These are phyloP conservation scores for Stereocaulon alpinum DNA, from an alignment of 495 filamentous ascomycete species.

Conservation along the genomic window DNA sequence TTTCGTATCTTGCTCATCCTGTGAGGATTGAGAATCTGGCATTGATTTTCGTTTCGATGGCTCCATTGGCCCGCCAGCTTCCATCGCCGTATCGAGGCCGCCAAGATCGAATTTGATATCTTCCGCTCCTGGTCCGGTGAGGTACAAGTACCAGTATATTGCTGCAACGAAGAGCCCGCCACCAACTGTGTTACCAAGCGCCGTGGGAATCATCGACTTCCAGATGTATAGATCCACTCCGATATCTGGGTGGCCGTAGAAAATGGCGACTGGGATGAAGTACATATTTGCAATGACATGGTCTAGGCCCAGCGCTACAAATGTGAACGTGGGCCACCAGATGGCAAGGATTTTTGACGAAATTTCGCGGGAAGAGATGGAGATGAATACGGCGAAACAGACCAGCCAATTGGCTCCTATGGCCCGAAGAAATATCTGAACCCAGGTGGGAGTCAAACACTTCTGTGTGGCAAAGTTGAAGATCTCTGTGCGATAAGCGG, in stretches of 20 bases:
- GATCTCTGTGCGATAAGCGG: constrained; percentile 39
- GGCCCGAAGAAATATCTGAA: constrained; percentile 49
- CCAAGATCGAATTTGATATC: constrained; percentile 13
- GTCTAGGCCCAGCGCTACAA: constrained; percentile 48
- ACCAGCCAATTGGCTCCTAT: constrained; percentile 59
- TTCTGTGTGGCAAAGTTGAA: constrained; percentile 45
- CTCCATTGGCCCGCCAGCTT: constrained; percentile 16
- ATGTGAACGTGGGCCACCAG: constrained; percentile 53
- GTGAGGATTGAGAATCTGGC: not conserved
- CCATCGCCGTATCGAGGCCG: constrained; percentile 17
- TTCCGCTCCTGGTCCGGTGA: constrained; percentile 12
- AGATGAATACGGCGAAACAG: constrained; percentile 48
- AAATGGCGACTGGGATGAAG: constrained; percentile 50
- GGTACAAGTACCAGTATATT: constrained; percentile 18
- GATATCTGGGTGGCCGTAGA: constrained; percentile 38
- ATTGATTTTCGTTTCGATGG: not conserved
- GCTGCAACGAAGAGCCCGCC: constrained; percentile 35
- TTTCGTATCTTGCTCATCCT: not conserved
- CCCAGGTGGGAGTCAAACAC: constrained; percentile 45
- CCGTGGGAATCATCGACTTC: constrained; percentile 52
- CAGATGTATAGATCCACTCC: constrained; percentile 49
- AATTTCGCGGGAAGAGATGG: constrained; percentile 45
- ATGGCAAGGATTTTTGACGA: constrained; percentile 50
- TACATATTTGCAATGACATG: constrained; percentile 60
- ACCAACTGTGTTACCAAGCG: constrained; percentile 50